Conservation (phyloP, 306 rosid species). For the Parietaria judaica region DNA sequence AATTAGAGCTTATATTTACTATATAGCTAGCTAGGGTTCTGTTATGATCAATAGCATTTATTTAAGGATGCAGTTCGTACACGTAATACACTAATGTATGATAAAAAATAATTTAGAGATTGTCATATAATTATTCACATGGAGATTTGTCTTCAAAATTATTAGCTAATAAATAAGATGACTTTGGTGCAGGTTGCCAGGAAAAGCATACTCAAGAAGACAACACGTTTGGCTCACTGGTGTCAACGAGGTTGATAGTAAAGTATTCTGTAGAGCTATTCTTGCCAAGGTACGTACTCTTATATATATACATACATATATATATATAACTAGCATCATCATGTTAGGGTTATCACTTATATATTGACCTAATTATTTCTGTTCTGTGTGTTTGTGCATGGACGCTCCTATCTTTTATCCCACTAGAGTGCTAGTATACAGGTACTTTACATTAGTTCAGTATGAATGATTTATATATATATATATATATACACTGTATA, state of each 20-base stretch:
- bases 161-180: too few relatives aligned
- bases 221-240: slow-evolving; percentile 86
- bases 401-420: background rate
- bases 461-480: background rate
- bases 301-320: too few relatives aligned
- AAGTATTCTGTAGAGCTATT: slow-evolving; percentile 82
- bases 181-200: slow-evolving; percentile 55
- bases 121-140: too few relatives aligned
- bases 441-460: slow-evolving; percentile 25
- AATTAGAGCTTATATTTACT: too few relatives aligned
- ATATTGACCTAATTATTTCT: background rate
- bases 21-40: too few relatives aligned
- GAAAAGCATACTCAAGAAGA: slow-evolving; percentile 70
- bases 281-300: slow-evolving; percentile 61
- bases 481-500: too few relatives aligned
- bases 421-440: slow-evolving; percentile 80
- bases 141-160: too few relatives aligned
- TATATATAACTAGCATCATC: too few relatives aligned
- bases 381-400: background rate
- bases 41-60: too few relatives aligned
- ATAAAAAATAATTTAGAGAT: too few relatives aligned
- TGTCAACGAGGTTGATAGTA: slow-evolving; percentile 80
- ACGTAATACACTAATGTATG: too few relatives aligned
- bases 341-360: background rate
- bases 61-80: too few relatives aligned